Conservation (phyloP, 1,284 basidiomycete genomes). For the Uromyces viciae-fabae region DNA sequence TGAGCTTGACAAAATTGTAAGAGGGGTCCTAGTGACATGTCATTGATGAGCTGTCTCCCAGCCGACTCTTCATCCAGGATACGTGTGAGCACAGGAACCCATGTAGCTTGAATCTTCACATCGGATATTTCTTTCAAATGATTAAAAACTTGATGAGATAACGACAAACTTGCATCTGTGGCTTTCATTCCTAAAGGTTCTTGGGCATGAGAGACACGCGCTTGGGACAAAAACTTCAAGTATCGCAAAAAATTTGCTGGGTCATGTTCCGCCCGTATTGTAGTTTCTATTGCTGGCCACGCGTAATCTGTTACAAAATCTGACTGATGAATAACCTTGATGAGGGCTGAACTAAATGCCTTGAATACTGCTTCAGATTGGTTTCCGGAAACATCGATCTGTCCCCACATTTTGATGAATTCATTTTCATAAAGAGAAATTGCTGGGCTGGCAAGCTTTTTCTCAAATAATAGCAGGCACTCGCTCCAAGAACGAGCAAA, state of each 20-base stretch:
- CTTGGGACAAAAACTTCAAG: constrained; percentile 28
- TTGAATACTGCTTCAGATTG: background rate
- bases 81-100: constrained; percentile 19
- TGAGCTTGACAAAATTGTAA: background rate
- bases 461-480: constrained; percentile 27
- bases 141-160: constrained; percentile 8
- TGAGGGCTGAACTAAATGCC: constrained; percentile 19
- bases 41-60: background rate
- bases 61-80: constrained; percentile 29
- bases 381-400: background rate
- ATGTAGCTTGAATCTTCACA: constrained; percentile 3
- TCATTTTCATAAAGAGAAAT: background rate
- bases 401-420: constrained; percentile 4
- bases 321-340: constrained; percentile 24
- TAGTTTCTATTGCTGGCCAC: constrained; percentile 28
- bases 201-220: constrained; percentile 4
- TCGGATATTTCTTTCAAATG: constrained; percentile 1
- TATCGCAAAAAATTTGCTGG: constrained; percentile 10
- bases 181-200: constrained; percentile 8
- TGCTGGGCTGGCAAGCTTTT: background rate
- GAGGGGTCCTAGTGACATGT: background rate
- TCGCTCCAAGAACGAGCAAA: constrained; percentile 31
- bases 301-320: constrained; percentile 5
- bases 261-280: background rate
- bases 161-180: constrained; percentile 7